Base-by-base conservation (phyloP, 2,329 filamentous ascomycete genomes). In the Penicillium sp. region DNA sequence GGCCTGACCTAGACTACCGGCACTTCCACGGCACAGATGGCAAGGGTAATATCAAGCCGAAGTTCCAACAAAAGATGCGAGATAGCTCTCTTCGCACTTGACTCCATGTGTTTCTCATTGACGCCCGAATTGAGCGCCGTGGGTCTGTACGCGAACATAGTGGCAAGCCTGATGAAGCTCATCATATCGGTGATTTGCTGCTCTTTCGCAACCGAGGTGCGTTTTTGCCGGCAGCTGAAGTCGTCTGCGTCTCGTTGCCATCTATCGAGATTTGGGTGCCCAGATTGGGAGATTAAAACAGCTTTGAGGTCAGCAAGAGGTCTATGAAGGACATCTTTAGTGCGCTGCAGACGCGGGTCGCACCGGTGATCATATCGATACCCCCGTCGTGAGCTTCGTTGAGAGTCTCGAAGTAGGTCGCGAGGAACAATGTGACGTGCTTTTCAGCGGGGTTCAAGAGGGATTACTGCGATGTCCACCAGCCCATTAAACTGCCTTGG, bases 11-110 rank as follows among this genome's bases (percentile, higher is more conserved):
- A 19, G 66, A 65, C 59, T 64, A 66, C n/a, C 67, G 67, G 37
- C 66, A 68, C 26, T 64, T 68, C 66, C 67, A 69, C 2, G 65
- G 65, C n/a, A 65, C 60, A 2, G 59, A 58, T 25, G 67, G 67
- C 33, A 69, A 54, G 4, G 64, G 63, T 46, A 64, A 70, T 26
- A 69, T 60, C 25, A 68, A 16, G 2, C 60, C 64, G 6, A 54
- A 57, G 26, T 70, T 67, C 25, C 69, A 33, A 49, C 40, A 63
- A 3, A 69, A 11, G 0, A 43, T 60, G 6, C 57, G 55, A 7
- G 64, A 55, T 8, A 65, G 11, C 11, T 61, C 55, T 62, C 59
- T 13, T 67, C 60, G 28, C 60, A 65, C 13, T 58, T 49, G 13
- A 51, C 19, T 3, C 57, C 52, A 16, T 61, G 55, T 7, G 13